Evolutionary conservation across 2,329 filamentous ascomycete genomes (phyloP).

Genomic region (Pseudogymnoascus verrucosus): DNA sequence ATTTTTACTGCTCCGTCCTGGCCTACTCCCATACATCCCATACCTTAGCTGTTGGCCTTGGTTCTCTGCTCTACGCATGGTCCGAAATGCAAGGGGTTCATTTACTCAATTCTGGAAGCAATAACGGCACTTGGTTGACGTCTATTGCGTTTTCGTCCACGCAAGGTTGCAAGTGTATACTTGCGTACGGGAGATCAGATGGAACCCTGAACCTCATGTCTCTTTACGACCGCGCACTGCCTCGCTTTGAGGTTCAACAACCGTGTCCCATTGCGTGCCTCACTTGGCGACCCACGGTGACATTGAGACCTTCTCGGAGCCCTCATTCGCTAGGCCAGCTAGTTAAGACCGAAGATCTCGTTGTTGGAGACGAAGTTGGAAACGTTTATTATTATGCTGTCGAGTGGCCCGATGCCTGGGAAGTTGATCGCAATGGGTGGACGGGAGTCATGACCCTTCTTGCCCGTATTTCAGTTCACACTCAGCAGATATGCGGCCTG

Average conservation of each 20-base stretch:
- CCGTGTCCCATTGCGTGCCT: slow-evolving; percentile 69
- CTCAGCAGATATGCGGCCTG: slow-evolving; percentile 88
- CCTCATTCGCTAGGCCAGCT: slow-evolving; percentile 35
- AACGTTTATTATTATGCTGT: slow-evolving; percentile 82
- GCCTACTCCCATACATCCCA: slow-evolving; percentile 71
- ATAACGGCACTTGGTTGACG: slow-evolving; percentile 57
- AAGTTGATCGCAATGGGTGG: slow-evolving; percentile 60
- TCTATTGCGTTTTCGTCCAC: slow-evolving; percentile 84
- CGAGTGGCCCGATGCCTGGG: slow-evolving; percentile 67
- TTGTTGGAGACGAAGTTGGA: slow-evolving; percentile 78
- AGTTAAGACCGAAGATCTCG: slow-evolving; percentile 70
- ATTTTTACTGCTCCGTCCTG: slow-evolving; percentile 89
- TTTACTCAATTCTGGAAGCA: slow-evolving; percentile 43
- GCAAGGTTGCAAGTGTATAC: slow-evolving; percentile 65
- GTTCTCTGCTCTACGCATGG: slow-evolving; percentile 78
- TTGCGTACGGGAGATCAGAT: slow-evolving; percentile 76
- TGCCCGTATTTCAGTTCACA: slow-evolving; percentile 68
- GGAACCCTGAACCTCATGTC: slow-evolving; percentile 73
- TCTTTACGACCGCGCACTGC: slow-evolving; percentile 54
- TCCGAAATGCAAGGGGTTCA: slow-evolving; percentile 65
- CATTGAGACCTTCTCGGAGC: slow-evolving; percentile 44
- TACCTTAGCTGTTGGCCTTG: slow-evolving; percentile 76
- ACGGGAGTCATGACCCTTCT: slow-evolving; percentile 70
- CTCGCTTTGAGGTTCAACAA: slow-evolving; percentile 69
- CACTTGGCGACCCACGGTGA: slow-evolving; percentile 64